Evolutionary conservation across 2,329 filamentous ascomycete species (phyloP), one percentile per base, ranked within the genome.

Genomic region (Penicillium expansum): DNA sequence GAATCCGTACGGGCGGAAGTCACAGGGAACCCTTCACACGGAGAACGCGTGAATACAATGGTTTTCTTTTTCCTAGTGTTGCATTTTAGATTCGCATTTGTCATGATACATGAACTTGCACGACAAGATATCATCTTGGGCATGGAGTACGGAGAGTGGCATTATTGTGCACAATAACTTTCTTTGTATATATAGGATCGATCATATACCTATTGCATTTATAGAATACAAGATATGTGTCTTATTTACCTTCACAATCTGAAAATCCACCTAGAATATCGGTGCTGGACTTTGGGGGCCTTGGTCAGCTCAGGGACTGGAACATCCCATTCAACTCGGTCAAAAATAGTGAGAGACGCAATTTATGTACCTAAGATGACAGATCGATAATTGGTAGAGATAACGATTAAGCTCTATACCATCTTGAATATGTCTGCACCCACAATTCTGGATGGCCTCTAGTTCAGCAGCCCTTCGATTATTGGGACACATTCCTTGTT

Each of bases 41-140:
- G 70, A 72, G 62, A 65, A 70, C 42, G 69, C 65, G 13, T 71
- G 62, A 61, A 42, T 18, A 14, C 22, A 18, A 24, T 8, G 10
- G n/a, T 20, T 48, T 43, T 43, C 7, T 30, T 54, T 75, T 86
- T 11, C 5, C 18, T 7, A 45, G 38, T 22, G 30, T 55, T 55
- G 37, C 35, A 52, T 59, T 33, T 6, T 48, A 14, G 44, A 41
- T 42, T 32, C 18, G 50, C 42, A 30, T 48, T 53, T 32, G 18
- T 45, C 32, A 49, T 49, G 54, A 49, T 57, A 44, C 56, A 56
- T 53, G 51, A 39, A 27, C 27, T 41, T 53, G 45, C 51, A 55
- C 20, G 27, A 52, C 47, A 35, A 35, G 35, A 49, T 39, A 53
- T 43, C 37, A 33, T 39, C 32, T 56, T 54, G 48, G 56, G 39